Base-by-base conservation (phyloP, 2,329 filamentous ascomycete species). In the Coleophoma eucalyptorum region DNA sequence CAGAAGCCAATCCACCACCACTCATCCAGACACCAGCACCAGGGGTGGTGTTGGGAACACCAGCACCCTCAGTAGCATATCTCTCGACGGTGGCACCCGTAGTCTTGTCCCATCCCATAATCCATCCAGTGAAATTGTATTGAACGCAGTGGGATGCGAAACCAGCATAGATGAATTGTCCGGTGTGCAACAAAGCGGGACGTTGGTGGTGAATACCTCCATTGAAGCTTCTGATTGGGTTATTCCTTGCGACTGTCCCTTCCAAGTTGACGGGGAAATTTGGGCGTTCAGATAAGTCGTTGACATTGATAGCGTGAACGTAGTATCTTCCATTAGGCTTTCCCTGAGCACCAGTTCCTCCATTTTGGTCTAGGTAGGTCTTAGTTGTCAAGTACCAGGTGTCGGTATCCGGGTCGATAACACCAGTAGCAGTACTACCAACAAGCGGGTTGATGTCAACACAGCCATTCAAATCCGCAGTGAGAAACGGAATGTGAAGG, bases 91-190 rank as follows among this genome's bases (percentile, higher is more conserved):
- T 60, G 4, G 59, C 60, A n/a, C 74, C 74, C 18, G 68, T 72
- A 0, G 64, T 69, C 54, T 73, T 75, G 56, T 77, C 67, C 62
- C 71, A 74, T 11, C 74, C 74, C 43, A 78, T 69, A 46, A 78
- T 67, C 62, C 73, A 74, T 46, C 75, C 74, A 8, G 74, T 77
- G 49, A 75, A 76, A 57, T 77, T 77, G 60, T 72, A 77, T 56
- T 74, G 69, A 8, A 76, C 74, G 50, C 75, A 78, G 58, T 78
- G 74, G n/a, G 72, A 75, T 0, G 72, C 74, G 54, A 74, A 78
- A 3, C 73, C 74, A 11, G 73, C 73, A 52, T 77, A 77, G 31
- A 78, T 66, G 53, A 67, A 75, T 46, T 76, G 62, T n/a, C 71
- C 71, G 8, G 70, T 63, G 40, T 74, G 72, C 16, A 77, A 61